Percentiles rank a stretch among this genome's conserved stretches.
Evolutionary conservation across 2,329 filamentous ascomycete species (phyloP).

Genomic region (Aspergillus proliferans): DNA sequence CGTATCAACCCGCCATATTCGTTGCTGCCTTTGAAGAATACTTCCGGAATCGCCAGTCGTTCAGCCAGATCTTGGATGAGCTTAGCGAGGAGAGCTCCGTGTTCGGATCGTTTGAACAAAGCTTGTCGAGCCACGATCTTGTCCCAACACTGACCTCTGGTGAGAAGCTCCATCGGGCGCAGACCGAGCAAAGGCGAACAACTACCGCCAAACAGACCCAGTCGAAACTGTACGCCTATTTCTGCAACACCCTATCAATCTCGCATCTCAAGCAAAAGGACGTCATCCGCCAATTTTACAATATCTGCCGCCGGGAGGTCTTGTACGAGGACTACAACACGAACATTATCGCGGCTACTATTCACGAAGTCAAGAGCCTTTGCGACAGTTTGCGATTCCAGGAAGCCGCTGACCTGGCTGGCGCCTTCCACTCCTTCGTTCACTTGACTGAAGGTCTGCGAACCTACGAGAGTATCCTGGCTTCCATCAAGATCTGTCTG

Average conservation of each 20-base stretch:
- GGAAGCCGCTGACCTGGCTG: constrained; percentile 28
- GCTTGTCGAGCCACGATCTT: constrained; percentile 27
- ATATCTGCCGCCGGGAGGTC: constrained; percentile 26
- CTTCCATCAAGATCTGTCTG: constrained; percentile 32
- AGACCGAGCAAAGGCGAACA: constrained; percentile 25
- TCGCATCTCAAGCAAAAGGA: constrained; percentile 19
- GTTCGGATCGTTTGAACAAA: constrained; percentile 35
- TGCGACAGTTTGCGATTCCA: constrained; percentile 26
- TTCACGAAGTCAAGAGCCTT: constrained; percentile 21
- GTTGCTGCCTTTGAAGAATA: constrained; percentile 41
- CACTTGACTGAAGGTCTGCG: constrained; percentile 29
- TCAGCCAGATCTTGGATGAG: constrained; percentile 39
- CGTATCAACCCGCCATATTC: constrained; percentile 39
- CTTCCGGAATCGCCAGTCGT: constrained; percentile 31
- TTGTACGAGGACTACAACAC: constrained; percentile 23
- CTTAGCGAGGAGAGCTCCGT: constrained; percentile 38
- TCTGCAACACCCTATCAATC: constrained; percentile 28
- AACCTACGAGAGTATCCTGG: constrained; percentile 26
- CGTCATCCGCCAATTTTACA: constrained; percentile 28
- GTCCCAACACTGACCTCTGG: constrained; percentile 27
- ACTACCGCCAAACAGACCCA: constrained; percentile 25
- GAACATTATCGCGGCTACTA: constrained; percentile 24
- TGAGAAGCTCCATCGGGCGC: constrained; percentile 23
- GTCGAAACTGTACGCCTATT: constrained; percentile 31
- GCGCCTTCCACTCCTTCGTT: constrained; percentile 29